Percentiles rank a stretch among this genome's conserved stretches.
phyloP scores from a whole-genome alignment of 148 eudicot genomes.

The Silene latifolia region DNA sequence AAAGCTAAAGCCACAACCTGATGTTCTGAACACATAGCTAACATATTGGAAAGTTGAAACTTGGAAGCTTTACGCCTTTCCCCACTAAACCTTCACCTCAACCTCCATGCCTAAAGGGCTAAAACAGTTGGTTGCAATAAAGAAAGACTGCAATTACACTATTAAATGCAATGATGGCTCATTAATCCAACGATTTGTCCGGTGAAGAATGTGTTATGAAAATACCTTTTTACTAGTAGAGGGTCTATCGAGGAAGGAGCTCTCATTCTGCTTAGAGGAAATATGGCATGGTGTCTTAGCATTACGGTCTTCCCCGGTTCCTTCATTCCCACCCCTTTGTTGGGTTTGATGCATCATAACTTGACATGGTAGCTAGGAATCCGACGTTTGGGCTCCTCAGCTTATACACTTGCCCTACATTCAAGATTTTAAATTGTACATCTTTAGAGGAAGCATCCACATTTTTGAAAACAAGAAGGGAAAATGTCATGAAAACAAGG shows the following conservation, averaged over 20 bases:
- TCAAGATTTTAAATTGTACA: constrained; percentile 14
- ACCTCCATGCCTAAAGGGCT: not conserved
- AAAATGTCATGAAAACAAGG: no score
- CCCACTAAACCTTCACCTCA: not conserved
- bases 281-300: constrained; percentile 27
- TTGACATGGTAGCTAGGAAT: constrained; percentile 54
- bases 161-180: not conserved
- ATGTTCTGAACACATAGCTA: not conserved
- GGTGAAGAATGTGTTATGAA: not conserved
- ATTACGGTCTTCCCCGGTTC: constrained; percentile 25
- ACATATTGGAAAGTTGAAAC: not conserved
- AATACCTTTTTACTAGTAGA: constrained; percentile 41
- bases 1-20: not conserved
- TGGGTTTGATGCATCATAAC: constrained; percentile 85
- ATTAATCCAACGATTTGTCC: not conserved
- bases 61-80: not conserved
- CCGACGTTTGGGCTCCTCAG: constrained; percentile 64
- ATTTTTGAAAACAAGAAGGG: not conserved
- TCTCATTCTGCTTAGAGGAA: constrained; percentile 11
- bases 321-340: constrained; percentile 73
- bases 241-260: constrained; percentile 3
- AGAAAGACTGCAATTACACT: not conserved
- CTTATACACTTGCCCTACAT: constrained; percentile 76
- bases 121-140: not conserved
- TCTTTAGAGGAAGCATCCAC: no score